These are phyloP conservation scores for Vitis cinerea DNA, from an alignment of 164 flowering plant genomes.

Conservation along the genomic window DNA sequence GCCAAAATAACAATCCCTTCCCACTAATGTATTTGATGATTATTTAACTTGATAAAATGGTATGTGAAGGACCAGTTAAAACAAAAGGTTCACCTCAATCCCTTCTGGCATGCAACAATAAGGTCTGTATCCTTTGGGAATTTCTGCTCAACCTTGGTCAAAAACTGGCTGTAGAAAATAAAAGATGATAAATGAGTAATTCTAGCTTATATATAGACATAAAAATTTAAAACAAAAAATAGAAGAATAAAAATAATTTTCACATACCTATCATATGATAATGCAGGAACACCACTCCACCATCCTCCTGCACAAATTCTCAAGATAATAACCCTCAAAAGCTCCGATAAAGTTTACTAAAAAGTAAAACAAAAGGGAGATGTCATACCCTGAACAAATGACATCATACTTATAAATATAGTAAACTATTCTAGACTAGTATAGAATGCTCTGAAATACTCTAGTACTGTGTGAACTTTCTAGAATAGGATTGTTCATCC, in stretches of 20 bases:
- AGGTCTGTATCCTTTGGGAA: slow-evolving; percentile 78
- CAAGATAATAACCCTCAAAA: background rate
- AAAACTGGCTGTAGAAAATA: slow-evolving; percentile 57
- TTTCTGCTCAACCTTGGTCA: slow-evolving; percentile 63
- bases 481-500: too few species aligned
- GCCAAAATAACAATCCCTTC: too few species aligned
- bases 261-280: slow-evolving; percentile 65
- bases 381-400: too few species aligned
- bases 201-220: background rate
- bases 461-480: too few species aligned
- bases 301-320: slow-evolving; percentile 72
- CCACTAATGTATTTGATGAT: too few species aligned
- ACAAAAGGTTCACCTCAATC: slow-evolving; percentile 62
- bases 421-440: too few species aligned
- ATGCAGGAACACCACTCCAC: slow-evolving; percentile 95
- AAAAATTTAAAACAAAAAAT: background rate
- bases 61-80: background rate
- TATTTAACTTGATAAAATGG: too few species aligned
- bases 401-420: too few species aligned
- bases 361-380: too few species aligned
- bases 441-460: too few species aligned
- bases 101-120: slow-evolving; percentile 96
- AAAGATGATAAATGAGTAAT: background rate
- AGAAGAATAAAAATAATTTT: background rate
- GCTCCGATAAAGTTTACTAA: too few species aligned